Conservation (phyloP, 2,329 filamentous ascomycete genomes). For the Colletotrichum chlorophyti region DNA sequence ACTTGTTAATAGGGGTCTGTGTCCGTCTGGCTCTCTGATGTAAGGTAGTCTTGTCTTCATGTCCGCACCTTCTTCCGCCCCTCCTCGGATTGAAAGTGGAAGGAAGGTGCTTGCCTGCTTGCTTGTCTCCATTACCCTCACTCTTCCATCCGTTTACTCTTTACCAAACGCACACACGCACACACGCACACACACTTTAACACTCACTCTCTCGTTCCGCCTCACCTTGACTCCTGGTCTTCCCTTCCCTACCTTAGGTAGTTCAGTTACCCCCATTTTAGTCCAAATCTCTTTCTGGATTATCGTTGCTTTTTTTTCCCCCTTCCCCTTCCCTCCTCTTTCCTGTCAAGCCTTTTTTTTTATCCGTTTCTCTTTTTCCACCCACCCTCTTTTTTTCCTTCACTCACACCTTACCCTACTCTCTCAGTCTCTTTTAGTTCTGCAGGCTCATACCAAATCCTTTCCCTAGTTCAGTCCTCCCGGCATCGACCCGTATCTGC, state of each 20-base stretch:
- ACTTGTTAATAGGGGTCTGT: too few relatives aligned
- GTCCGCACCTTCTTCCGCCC: constrained; percentile 9
- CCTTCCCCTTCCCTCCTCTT: not conserved
- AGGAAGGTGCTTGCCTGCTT: constrained; percentile 8
- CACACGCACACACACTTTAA: not conserved
- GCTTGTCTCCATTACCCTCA: not conserved
- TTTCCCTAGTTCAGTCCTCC: constrained; percentile 10
- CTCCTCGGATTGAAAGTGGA: not conserved
- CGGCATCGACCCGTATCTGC: constrained; percentile 25
- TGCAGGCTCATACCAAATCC: too few relatives aligned
- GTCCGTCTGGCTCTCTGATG: too few relatives aligned
- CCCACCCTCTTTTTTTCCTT: constrained; percentile 1
- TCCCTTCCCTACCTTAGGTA: constrained; percentile 1
- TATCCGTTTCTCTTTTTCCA: not conserved
- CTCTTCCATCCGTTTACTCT: not conserved
- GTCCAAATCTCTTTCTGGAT: constrained; percentile 11
- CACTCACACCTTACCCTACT: not conserved
- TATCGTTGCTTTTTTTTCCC: constrained; percentile 20
- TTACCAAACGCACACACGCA: too few relatives aligned
- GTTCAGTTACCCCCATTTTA: constrained; percentile 8
- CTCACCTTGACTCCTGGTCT: constrained; percentile 19
- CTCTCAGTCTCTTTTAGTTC: not conserved
- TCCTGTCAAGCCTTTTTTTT: constrained; percentile 11
- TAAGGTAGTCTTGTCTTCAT: too few relatives aligned
- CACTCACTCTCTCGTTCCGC: constrained; percentile 2